Percentiles rank a stretch among this genome's conserved stretches.
These are phyloP conservation scores for Hypseocharis bilobata DNA, from an alignment of 441 rosid genomes.

Conservation along the genomic window DNA sequence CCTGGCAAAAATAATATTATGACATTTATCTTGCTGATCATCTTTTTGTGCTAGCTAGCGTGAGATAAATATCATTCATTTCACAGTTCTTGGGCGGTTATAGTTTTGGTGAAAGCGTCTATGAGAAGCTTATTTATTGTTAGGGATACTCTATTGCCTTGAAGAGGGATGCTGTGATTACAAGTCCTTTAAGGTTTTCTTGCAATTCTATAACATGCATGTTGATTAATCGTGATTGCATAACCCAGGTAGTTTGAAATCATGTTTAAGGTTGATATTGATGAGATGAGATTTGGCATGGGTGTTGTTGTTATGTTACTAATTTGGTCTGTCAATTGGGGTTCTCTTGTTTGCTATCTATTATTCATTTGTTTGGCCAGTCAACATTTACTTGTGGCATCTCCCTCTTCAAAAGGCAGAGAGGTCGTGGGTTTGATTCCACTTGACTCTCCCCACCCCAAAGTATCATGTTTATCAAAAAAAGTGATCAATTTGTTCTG, in stretches of 20 bases:
- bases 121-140: background rate
- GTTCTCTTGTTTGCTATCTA: too few relatives aligned
- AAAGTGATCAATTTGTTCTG: conserved; percentile 16
- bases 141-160: background rate
- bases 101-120: background rate
- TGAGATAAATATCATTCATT: background rate
- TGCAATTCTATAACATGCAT: background rate
- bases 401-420: background rate
- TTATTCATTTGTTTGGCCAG: background rate
- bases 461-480: background rate
- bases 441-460: background rate
- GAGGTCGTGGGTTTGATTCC: background rate
- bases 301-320: background rate
- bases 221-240: background rate
- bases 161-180: background rate
- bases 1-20: background rate
- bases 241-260: background rate
- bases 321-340: background rate
- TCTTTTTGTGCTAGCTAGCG: background rate
- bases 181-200: background rate
- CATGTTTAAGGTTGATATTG: background rate
- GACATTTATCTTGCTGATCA: background rate
- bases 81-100: background rate
- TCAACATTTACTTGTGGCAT: background rate
- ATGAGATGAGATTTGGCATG: background rate